Evolutionary conservation across 1,284 basidiomycete genomes (phyloP).

Genomic region (Austroboletus novae-zelandiae): DNA sequence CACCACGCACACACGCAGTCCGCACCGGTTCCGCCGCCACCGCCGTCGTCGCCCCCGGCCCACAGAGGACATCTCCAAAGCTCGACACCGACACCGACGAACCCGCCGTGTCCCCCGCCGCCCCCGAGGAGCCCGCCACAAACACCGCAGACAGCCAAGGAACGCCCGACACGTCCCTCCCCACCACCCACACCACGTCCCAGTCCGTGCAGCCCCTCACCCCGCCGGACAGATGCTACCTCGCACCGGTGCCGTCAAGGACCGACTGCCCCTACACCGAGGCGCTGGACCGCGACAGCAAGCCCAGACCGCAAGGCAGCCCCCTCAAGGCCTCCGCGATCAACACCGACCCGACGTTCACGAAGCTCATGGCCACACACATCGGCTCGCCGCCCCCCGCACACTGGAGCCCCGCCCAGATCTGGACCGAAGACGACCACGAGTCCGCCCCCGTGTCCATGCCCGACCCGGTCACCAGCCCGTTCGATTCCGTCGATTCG

Average conservation of each 20-base stretch:
- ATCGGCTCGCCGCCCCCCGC: constrained; percentile 17
- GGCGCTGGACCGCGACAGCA: constrained; percentile 5
- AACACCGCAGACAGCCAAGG: neutral
- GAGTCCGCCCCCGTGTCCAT: neutral
- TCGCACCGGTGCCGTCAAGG: constrained; percentile 15
- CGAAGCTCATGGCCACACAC: constrained; percentile 3
- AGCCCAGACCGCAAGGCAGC: constrained; percentile 14
- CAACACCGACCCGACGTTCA: constrained; percentile 1
- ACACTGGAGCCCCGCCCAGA: constrained; percentile 15
- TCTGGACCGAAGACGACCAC: constrained; percentile 23
- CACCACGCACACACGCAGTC: constrained; percentile 5
- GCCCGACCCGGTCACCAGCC: neutral
- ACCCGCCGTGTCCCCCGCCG: constrained; percentile 13
- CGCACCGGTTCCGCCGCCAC: constrained; percentile 11
- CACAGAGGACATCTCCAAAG: constrained; percentile 22
- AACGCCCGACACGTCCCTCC: constrained; percentile 15
- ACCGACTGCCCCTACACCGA: constrained; percentile 25
- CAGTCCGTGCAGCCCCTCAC: constrained; percentile 22
- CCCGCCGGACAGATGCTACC: constrained; percentile 27
- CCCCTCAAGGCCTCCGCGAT: constrained; percentile 22
- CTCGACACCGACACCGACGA: constrained; percentile 13
- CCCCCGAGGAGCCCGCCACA: neutral
- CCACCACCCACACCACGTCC: constrained; percentile 7
- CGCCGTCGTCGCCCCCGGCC: neutral
- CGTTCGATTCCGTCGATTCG: constrained; percentile 5